Conservation (phyloP, 129 eudicot genomes). For the Oenanthe sinensis region DNA sequence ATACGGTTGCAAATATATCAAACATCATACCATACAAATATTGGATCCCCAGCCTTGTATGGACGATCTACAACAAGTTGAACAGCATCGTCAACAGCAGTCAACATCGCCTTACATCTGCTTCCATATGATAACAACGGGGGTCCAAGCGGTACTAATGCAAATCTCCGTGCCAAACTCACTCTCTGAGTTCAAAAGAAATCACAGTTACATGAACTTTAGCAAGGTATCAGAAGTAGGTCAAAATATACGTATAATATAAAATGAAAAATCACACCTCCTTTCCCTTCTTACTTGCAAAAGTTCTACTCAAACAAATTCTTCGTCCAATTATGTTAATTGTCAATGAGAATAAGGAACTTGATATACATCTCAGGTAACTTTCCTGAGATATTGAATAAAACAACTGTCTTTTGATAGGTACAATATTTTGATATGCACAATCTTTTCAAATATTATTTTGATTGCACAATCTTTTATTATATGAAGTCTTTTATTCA, state of each 20-base stretch:
- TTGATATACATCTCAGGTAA: too few relatives aligned
- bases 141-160: slow-evolving; percentile 97
- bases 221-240: not conserved
- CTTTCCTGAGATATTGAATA: too few relatives aligned
- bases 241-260: not conserved
- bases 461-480: too few relatives aligned
- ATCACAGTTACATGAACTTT: slow-evolving; percentile 13
- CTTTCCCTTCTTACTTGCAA: not conserved
- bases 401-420: too few relatives aligned
- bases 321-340: not conserved
- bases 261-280: not conserved
- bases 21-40: slow-evolving; percentile 76
- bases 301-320: not conserved
- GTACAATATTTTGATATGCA: too few relatives aligned
- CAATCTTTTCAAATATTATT: too few relatives aligned
- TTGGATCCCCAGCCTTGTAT: slow-evolving; percentile 77
- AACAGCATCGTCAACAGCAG: slow-evolving; percentile 83
- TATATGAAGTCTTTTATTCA: too few relatives aligned
- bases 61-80: slow-evolving; percentile 92
- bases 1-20: slow-evolving; percentile 23
- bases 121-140: slow-evolving; percentile 83
- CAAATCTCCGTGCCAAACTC: slow-evolving; percentile 97
- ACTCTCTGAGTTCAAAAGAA: slow-evolving; percentile 57
- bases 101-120: slow-evolving; percentile 92
- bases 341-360: too few relatives aligned